Evolutionary conservation across 179 eudicot species (phyloP), one percentile per base, ranked within the genome.

Genomic region (Silene vulgaris): DNA sequence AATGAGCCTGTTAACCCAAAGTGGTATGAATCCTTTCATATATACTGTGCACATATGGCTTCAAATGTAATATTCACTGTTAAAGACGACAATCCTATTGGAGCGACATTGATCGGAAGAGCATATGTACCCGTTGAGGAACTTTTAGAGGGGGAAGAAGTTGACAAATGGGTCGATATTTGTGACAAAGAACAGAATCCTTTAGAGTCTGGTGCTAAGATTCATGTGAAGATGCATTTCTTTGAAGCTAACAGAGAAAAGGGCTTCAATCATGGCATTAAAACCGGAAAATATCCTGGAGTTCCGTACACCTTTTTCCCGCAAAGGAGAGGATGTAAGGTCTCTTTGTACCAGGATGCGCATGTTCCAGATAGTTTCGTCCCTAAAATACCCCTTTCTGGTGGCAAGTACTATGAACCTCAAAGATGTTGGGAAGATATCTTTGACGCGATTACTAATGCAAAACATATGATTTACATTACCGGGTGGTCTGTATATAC

Each of bases 401-500:
- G 84, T 57, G 89, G 84, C 9, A 80, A 76, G 72, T n/a, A 75
- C 28, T 84, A 84, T 50, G 81, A 86, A 81, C 84, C 86, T 21
- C 86, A 84, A 29, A 72, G 86, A 75, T 86, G 89, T 48, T 86
- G 89, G 89, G 89, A 84, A 76, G 89, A 84, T 43, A 73, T 86
- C 30, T 84, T 86, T 62, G 87, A 86, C 26, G 88, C 88, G 5
- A 81, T 86, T 45, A 73, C 57, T 29, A 78, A 86, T 62, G 87
- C 89, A 3, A 84, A 75, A 65, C 89, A 84, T 61, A 35, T 86
- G 76, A 86, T 86, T 65, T 86, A 86, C 82, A 84, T 86, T 20
- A 77, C 89, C 2, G 89, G 89, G 52, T 86, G 89, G 89, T 86
- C 89, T 52, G 87, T 86, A 9, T 84, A 84, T 32, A 82, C 89